Evolutionary conservation across 2,329 filamentous ascomycete genomes (phyloP).

Genomic region (Claviceps cyperi): DNA sequence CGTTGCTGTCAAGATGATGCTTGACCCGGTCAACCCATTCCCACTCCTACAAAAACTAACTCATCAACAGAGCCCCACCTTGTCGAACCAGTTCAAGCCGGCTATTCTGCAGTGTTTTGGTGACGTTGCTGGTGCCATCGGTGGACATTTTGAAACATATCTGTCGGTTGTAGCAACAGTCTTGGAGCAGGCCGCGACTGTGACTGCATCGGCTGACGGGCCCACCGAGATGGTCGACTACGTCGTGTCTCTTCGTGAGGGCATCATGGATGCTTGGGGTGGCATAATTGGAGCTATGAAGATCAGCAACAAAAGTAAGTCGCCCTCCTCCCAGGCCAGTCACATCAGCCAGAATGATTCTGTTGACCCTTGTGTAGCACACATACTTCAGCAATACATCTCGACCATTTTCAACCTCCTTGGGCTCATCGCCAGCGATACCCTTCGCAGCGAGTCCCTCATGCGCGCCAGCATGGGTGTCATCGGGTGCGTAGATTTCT

Average conservation of each 20-base stretch:
- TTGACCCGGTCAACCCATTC: no score
- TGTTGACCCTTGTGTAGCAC: conserved; percentile 30
- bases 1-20: no score
- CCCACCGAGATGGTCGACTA: conserved; percentile 96
- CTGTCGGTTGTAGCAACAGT: conserved; percentile 85
- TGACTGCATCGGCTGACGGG: conserved; percentile 64
- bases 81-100: conserved; percentile 94
- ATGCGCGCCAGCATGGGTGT: conserved; percentile 95
- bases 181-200: conserved; percentile 77
- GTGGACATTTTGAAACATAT: conserved; percentile 84
- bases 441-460: conserved; percentile 79
- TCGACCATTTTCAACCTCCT: conserved; percentile 79
- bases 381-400: conserved; percentile 61
- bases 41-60: background rate
- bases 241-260: conserved; percentile 83
- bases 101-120: conserved; percentile 96
- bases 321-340: background rate
- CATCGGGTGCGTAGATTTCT: conserved; percentile 55
- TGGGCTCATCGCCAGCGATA: conserved; percentile 63
- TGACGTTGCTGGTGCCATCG: conserved; percentile 90
- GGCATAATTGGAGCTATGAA: conserved; percentile 95
- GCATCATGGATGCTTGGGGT: conserved; percentile 98
- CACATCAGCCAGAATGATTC: background rate
- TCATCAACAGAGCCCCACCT: conserved; percentile 50
- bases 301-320: conserved; percentile 58